phyloP scores from a whole-genome alignment of 192 early-diverging fungal genomes.

The Coemansia erecta region DNA sequence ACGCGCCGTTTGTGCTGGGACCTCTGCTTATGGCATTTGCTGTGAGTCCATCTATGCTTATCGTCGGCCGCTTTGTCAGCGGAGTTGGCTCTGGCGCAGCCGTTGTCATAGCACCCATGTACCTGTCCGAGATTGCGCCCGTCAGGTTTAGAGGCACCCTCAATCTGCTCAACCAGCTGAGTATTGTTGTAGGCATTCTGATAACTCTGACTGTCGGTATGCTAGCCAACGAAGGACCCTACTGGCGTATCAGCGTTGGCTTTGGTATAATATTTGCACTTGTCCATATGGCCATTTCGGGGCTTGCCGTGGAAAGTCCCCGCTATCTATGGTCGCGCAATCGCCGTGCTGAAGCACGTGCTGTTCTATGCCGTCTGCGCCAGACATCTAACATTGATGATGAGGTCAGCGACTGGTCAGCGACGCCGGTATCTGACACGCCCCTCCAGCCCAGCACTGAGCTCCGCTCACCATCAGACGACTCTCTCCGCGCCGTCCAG shows the following conservation, averaged over 20 bases:
- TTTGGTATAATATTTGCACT: constrained; percentile 61
- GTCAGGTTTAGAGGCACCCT: constrained; percentile 66
- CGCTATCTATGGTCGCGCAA: constrained; percentile 57
- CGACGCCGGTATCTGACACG: neutral
- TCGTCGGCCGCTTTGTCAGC: constrained; percentile 68
- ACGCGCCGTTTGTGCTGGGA: constrained; percentile 59
- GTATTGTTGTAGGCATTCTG: constrained; percentile 82
- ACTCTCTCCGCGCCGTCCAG: neutral
- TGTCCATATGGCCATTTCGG: constrained; percentile 22
- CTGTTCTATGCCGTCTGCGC: constrained; percentile 34
- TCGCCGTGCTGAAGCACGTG: constrained; percentile 28
- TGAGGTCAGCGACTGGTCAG: constrained; percentile 35
- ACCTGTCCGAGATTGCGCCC: constrained; percentile 79
- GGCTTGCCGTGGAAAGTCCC: constrained; percentile 79
- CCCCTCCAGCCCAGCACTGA: neutral
- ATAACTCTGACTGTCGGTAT: constrained; percentile 66
- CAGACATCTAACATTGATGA: constrained; percentile 33
- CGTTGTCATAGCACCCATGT: constrained; percentile 77
- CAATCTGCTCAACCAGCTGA: constrained; percentile 78
- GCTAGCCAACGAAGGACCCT: constrained; percentile 56
- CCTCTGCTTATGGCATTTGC: constrained; percentile 67
- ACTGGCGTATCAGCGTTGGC: constrained; percentile 75
- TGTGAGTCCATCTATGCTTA: constrained; percentile 45
- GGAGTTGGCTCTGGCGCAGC: constrained; percentile 75
- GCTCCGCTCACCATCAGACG: neutral